These are phyloP conservation scores for Tilletia caries DNA, from an alignment of 1,284 basidiomycete species.

Conservation along the genomic window DNA sequence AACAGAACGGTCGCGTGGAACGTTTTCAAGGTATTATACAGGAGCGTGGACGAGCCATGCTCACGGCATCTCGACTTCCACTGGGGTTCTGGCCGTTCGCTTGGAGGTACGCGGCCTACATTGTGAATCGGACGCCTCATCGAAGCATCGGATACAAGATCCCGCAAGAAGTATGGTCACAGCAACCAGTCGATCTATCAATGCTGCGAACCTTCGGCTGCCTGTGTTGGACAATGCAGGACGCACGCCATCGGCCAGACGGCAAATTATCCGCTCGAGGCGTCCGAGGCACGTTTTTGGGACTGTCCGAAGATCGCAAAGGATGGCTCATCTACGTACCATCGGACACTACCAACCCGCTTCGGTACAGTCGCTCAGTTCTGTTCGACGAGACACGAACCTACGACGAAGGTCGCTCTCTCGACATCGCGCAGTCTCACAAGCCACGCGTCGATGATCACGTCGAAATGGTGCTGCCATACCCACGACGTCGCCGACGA, in stretches of 20 bases:
- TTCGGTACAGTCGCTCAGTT: not conserved
- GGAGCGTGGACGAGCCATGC: not conserved
- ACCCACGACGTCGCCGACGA: not conserved
- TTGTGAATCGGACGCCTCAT: not conserved
- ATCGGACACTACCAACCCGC: not conserved
- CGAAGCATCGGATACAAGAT: not conserved
- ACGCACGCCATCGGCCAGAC: not conserved
- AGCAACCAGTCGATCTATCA: not conserved
- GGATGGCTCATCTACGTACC: not conserved
- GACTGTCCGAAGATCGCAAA: not conserved
- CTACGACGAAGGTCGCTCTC: not conserved
- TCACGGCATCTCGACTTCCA: not conserved
- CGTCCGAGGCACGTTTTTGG: not conserved
- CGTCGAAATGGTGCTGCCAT: not conserved
- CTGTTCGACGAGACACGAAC: not conserved
- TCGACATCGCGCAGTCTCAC: not conserved
- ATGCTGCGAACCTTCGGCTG: not conserved
- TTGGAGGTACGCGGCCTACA: not conserved
- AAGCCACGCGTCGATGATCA: not conserved
- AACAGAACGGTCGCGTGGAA: not conserved
- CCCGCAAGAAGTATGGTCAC: not conserved
- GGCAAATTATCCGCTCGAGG: not conserved
- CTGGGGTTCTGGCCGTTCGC: not conserved
- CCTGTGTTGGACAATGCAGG: not conserved
- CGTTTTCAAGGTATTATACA: not conserved